Base-by-base conservation (phyloP, 2,329 filamentous ascomycete genomes). In the Talaromyces verruculosus region DNA sequence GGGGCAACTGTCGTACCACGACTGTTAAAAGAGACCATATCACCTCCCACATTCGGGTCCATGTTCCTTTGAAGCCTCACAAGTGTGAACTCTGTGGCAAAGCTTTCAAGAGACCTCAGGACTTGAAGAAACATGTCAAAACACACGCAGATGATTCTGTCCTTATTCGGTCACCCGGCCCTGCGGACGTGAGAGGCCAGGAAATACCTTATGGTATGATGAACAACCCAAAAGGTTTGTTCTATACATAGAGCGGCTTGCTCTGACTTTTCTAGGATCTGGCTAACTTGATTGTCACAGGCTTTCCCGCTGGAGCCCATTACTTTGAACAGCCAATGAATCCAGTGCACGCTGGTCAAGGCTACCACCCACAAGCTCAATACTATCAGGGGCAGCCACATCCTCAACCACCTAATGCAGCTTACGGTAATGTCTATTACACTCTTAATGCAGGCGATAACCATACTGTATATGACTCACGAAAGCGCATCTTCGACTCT, bases 51-150 rank as follows among this genome's bases (percentile, higher is more conserved):
- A 97, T 99, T 73, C 92, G 95, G 70, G 95, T 98, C 63, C 95
- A 99, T 78, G 94, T 99, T n/a, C 95, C 95, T 0, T 84, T 99
- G 68, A 99, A 99, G 85, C 95, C 95, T 71, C 95, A 99, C 84
- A 98, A 97, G 82, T 99, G 95, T 80, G 93, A 97, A 77, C 96
- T 97, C 81, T 99, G 95, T 77, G 92, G 92, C 77, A 99, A 99
- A 84, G 93, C 93, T 1, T 99, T 99, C 86, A 99, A 99, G 87
- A 91, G 95, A 39, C 95, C 95, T 2, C 95, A 99, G 82, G 95
- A 99, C 83, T 80, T 99, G 74, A 98, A 99, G 88, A 99, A 99
- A 84, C 95, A 99, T 78, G 93, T 98, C 80, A 99, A 98, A 88
- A 98, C 94, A 4, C 94, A 98, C 77, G 94, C 94, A 72, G 94